These are phyloP conservation scores for Starmera dryadoides DNA, from an alignment of 805 yeast genomes.

Conservation along the genomic window DNA sequence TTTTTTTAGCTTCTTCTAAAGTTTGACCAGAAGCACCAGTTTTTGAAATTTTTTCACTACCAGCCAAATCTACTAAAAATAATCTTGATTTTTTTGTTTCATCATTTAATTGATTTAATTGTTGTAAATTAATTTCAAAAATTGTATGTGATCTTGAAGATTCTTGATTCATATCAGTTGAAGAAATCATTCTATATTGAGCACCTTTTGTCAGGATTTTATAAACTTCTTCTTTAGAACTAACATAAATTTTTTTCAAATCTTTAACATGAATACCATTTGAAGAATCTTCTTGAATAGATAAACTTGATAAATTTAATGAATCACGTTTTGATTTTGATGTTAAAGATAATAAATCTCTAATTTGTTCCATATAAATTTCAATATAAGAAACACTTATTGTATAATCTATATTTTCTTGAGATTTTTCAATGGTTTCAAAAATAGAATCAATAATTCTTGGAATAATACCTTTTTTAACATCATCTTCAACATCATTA, in stretches of 20 bases:
- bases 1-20: constrained; percentile 77
- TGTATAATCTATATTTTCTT: constrained; percentile 50
- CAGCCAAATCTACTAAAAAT: constrained; percentile 79
- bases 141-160: constrained; percentile 80
- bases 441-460: constrained; percentile 64
- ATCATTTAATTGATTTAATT: constrained; percentile 47
- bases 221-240: constrained; percentile 50
- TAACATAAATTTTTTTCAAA: constrained; percentile 54
- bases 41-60: constrained; percentile 73
- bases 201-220: constrained; percentile 54
- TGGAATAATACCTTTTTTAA: constrained; percentile 56
- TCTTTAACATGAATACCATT: constrained; percentile 69
- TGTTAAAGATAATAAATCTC: constrained; percentile 53
- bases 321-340: constrained; percentile 42
- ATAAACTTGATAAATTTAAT: neutral
- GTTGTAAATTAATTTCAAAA: constrained; percentile 61
- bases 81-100: constrained; percentile 55
- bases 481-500: constrained; percentile 19
- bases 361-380: constrained; percentile 69
- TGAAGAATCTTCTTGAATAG: constrained; percentile 51
- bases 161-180: constrained; percentile 65
- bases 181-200: constrained; percentile 43
- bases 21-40: constrained; percentile 73
- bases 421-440: constrained; percentile 36
- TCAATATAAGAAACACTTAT: constrained; percentile 69